These are phyloP conservation scores for Endotrypanum monterogeii DNA, from an alignment of 208 protist species.

Conservation along the genomic window DNA sequence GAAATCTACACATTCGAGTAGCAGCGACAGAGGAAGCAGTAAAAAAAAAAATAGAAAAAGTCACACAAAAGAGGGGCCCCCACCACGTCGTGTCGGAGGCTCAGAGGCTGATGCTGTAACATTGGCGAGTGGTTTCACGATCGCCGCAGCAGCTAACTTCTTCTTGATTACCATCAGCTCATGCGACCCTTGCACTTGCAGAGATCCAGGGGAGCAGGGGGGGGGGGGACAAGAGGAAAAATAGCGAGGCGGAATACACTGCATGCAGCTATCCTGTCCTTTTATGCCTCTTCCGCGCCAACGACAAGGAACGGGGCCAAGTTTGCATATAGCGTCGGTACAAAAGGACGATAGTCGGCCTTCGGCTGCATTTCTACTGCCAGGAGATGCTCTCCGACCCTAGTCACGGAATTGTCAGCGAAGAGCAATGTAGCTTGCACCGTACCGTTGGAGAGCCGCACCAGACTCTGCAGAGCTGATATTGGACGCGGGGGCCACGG, in stretches of 20 bases:
- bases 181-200: background rate
- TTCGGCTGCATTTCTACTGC: conserved; percentile 53
- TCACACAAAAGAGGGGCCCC: background rate
- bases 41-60: background rate
- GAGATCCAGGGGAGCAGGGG: background rate
- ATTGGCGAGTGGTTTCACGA: background rate
- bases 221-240: background rate
- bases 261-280: background rate
- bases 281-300: conserved; percentile 6
- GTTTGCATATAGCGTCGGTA: conserved; percentile 52
- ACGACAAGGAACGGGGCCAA: conserved; percentile 80
- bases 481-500: background rate
- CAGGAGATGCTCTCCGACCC: conserved; percentile 67
- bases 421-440: conserved; percentile 30
- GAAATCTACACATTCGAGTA: background rate
- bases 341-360: conserved; percentile 53
- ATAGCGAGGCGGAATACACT: background rate
- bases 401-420: conserved; percentile 36
- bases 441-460: background rate
- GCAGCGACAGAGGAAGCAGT: background rate
- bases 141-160: background rate
- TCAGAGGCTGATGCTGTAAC: background rate
- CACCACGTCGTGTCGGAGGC: background rate
- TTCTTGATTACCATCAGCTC: background rate
- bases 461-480: background rate